Percentiles rank a stretch among this genome's conserved stretches.
phyloP scores from a whole-genome alignment of 768 basidiomycete genomes.

The Kwoniella heveanensis region DNA sequence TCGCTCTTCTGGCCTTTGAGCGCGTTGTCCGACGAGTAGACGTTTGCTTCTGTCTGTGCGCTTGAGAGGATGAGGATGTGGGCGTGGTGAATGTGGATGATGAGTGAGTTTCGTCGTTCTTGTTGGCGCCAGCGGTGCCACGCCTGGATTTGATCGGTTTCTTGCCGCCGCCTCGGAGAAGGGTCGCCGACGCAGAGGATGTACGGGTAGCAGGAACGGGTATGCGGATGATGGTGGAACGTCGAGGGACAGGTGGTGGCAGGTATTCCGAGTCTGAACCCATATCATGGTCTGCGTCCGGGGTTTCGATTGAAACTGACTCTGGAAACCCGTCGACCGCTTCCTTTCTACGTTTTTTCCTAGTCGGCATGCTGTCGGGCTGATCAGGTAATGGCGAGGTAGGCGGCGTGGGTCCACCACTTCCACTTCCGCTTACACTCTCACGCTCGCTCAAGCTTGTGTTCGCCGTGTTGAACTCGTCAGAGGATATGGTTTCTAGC shows the following conservation, averaged over 20 bases:
- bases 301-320: not conserved
- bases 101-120: not conserved
- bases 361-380: not conserved
- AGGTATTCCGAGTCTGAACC: slow-evolving; percentile 10
- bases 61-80: too few relatives aligned
- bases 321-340: not conserved
- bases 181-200: not conserved
- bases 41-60: not conserved
- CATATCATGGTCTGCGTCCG: not conserved
- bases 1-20: slow-evolving; percentile 18
- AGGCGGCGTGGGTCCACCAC: slow-evolving; percentile 10
- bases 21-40: slow-evolving; percentile 9
- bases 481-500: not conserved
- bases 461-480: not conserved
- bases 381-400: slow-evolving; percentile 10
- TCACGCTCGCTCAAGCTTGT: too few relatives aligned
- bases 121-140: not conserved
- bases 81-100: not conserved
- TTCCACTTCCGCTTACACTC: not conserved
- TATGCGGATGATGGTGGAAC: not conserved
- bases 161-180: slow-evolving; percentile 15
- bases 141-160: not conserved
- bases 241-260: not conserved
- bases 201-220: not conserved
- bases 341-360: not conserved